Evolutionary conservation across 257 asterid species (phyloP).

Genomic region (Marsdenia floribunda): DNA sequence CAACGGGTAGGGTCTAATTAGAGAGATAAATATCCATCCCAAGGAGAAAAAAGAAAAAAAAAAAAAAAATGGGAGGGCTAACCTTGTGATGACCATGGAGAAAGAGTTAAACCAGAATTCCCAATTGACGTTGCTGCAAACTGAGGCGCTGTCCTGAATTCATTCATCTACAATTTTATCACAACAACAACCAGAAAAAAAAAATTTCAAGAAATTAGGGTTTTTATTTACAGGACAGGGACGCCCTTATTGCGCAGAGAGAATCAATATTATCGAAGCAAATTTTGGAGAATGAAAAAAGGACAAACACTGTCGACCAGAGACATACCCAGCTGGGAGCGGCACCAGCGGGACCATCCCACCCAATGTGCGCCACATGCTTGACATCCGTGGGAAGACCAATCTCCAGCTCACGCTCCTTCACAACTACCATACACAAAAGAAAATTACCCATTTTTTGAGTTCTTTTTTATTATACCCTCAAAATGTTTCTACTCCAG

Average conservation of each 20-base stretch:
- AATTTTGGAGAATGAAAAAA: background rate
- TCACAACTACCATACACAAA: slow-evolving; percentile 37
- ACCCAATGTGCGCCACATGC: slow-evolving; percentile 84
- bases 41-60: background rate
- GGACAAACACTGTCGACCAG: background rate
- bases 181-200: background rate
- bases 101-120: slow-evolving; percentile 51
- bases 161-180: slow-evolving; percentile 36
- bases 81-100: slow-evolving; percentile 91
- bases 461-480: background rate
- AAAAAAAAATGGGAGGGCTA: background rate
- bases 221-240: background rate
- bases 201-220: background rate
- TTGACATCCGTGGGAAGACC: slow-evolving; percentile 79
- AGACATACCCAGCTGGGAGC: slow-evolving; percentile 77
- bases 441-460: background rate
- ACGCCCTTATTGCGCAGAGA: background rate
- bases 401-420: slow-evolving; percentile 75
- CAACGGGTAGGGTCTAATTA: background rate
- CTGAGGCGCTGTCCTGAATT: slow-evolving; percentile 74
- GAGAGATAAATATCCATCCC: background rate
- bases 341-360: slow-evolving; percentile 71
- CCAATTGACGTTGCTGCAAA: slow-evolving; percentile 59
- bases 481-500: background rate
- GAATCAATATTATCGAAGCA: background rate